Conservation (phyloP, 768 basidiomycete genomes). For the Gautieria morchelliformis region DNA sequence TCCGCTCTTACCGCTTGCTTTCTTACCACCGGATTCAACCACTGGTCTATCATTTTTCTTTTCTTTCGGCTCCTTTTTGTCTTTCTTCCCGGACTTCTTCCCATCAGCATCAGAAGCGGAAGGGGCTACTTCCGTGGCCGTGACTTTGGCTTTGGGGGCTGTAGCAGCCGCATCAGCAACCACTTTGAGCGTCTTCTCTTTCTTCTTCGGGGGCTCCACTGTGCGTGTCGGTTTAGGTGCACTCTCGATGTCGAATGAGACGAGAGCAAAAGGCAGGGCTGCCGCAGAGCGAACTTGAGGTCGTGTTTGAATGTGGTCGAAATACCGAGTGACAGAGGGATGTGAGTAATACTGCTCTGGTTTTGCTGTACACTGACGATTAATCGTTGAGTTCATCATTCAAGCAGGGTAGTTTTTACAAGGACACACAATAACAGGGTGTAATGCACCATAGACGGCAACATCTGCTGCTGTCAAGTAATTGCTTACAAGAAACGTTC, state of each 20-base stretch:
- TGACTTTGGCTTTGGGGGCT: conserved; percentile 19
- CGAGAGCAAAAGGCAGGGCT: conserved; percentile 37
- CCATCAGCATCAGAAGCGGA: conserved; percentile 20
- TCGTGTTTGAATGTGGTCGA: conserved; percentile 83
- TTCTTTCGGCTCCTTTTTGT: conserved; percentile 29
- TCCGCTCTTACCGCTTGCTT: conserved; percentile 21
- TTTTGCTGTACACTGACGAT: conserved; percentile 53
- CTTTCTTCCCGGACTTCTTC: conserved; percentile 25
- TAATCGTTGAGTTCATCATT: neutral
- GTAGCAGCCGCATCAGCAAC: conserved; percentile 11
- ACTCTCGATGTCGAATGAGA: conserved; percentile 64
- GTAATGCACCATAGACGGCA: conserved; percentile 81
- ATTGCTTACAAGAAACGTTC: conserved; percentile 81
- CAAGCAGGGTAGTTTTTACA: neutral
- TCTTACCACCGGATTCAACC: conserved; percentile 25
- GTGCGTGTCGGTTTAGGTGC: conserved; percentile 71
- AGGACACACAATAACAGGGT: conserved; percentile 64
- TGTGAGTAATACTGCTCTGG: conserved; percentile 67
- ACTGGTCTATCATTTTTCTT: conserved; percentile 30
- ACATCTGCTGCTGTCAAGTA: conserved; percentile 85
- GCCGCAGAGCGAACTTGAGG: conserved; percentile 53
- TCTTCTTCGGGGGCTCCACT: conserved; percentile 65
- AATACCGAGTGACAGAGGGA: conserved; percentile 85
- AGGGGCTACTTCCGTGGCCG: no score
- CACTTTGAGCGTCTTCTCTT: conserved; percentile 40